Conservation (phyloP, 2,329 filamentous ascomycete genomes). For the Drechslerella coelobrocha region DNA sequence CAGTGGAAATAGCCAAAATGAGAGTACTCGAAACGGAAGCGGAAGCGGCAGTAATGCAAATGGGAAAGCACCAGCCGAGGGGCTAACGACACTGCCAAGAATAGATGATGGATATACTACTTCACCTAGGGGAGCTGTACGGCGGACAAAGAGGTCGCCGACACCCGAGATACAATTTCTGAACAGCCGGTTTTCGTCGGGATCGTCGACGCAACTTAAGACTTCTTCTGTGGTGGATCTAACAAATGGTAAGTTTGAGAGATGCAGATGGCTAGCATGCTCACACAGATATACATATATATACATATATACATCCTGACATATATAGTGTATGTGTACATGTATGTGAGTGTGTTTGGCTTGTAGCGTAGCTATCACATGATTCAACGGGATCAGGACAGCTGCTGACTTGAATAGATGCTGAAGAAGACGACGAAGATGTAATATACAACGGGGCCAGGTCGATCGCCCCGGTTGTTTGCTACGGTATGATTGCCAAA, state of each 20-base stretch:
- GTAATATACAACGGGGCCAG: slow-evolving; percentile 44
- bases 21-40: background rate
- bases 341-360: background rate
- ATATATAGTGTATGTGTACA: background rate
- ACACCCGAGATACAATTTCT: slow-evolving; percentile 48
- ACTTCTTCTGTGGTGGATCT: slow-evolving; percentile 39
- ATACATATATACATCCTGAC: background rate
- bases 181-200: slow-evolving; percentile 40
- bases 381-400: background rate
- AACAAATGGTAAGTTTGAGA: slow-evolving; percentile 35
- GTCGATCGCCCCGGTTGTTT: slow-evolving; percentile 38
- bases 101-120: slow-evolving; percentile 32
- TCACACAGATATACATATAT: background rate
- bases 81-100: slow-evolving; percentile 16
- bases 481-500: slow-evolving; percentile 47
- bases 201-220: slow-evolving; percentile 22
- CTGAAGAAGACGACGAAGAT: slow-evolving; percentile 45
- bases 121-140: slow-evolving; percentile 5
- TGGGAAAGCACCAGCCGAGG: slow-evolving; percentile 27
- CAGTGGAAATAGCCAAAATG: background rate
- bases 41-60: slow-evolving; percentile 18
- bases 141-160: slow-evolving; percentile 30
- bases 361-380: too few species aligned
- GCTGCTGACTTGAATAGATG: slow-evolving; percentile 10
- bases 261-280: background rate